Conservation (phyloP, 23 red algal species). For the Rhodosorus marinus region DNA sequence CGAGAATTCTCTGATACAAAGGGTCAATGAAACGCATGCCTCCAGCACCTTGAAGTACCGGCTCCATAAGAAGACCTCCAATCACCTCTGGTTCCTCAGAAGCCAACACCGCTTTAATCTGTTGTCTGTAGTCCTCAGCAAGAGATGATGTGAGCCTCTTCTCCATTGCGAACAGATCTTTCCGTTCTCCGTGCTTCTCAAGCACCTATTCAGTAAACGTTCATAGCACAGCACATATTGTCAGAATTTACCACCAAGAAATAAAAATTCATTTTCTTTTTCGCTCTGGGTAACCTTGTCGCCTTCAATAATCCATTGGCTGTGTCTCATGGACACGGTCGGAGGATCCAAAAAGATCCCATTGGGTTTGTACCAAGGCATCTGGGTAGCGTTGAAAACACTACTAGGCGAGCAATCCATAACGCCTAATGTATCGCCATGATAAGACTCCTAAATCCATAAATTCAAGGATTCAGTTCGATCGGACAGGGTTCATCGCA, state of each 20-base stretch:
- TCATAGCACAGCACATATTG: too few relatives aligned
- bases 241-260: too few relatives aligned
- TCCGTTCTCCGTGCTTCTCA: too few relatives aligned
- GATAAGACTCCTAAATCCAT: conserved; percentile 60
- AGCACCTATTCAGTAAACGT: too few relatives aligned
- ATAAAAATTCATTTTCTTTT: too few relatives aligned
- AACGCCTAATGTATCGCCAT: conserved; percentile 96
- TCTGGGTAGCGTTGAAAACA: conserved; percentile 65
- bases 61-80: conserved; percentile 74
- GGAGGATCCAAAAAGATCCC: conserved; percentile 65
- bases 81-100: neutral
- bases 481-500: neutral
- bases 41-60: conserved; percentile 77
- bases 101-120: conserved; percentile 19
- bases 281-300: too few relatives aligned
- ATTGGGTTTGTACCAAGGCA: conserved; percentile 67
- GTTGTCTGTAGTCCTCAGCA: conserved; percentile 3
- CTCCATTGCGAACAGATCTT: neutral
- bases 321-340: conserved; percentile 13
- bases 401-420: conserved; percentile 74
- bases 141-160: too few relatives aligned
- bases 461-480: conserved; percentile 3
- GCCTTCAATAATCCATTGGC: conserved; percentile 46
- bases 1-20: conserved; percentile 48
- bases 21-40: conserved; percentile 89